Evolutionary conservation across 164 flowering plant genomes (phyloP), one percentile per base, ranked within the genome.

Genomic region (Vitis amurensis): DNA sequence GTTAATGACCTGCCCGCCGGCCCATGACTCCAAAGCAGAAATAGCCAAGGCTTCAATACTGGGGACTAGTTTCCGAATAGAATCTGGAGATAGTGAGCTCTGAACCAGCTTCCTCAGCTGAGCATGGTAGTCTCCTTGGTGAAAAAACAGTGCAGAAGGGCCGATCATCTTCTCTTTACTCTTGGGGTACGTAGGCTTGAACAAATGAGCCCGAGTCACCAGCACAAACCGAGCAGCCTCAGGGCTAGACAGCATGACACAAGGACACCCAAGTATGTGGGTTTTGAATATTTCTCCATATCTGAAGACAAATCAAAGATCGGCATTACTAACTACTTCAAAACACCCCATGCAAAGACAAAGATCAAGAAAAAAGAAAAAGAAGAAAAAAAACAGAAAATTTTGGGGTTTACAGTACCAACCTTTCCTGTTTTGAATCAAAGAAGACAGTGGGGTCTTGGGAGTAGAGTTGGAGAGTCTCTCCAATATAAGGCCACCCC

Each of bases 401-500:
- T 23, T 23, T 23, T 23, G 27, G 27, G 27, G 27, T 23, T 23
- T 23, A 23, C 27, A 23, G 27, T n/a, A 68, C 15, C 9, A 47
- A 87, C 91, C 91, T 84, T 66, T 78, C 73, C 23, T 86, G 87
- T 64, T 83, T 86, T 3, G 72, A 16, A 7, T 81, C 50, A 11
- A 86, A 88, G 82, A 88, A 86, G 60, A 74, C 50, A 56, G 79
- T 83, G 2, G 91, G 91, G 76, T 85, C 84, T 51, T 85, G 82
- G 29, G 85, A 81, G 68, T 87, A 87, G 50, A 87, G 77, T 13
- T 74, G 83, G 14, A 81, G 81, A 13, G 91, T 88, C 59, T 88
- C 88, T 64, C 91, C 91, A 0, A 88, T 52, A 29, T 50, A 84
- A 67, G 91, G 91, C 83, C 85, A 83, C 5, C 91, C 91, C 88